Conservation (phyloP, 495 filamentous ascomycete species). For the Aspergillus affinis region DNA sequence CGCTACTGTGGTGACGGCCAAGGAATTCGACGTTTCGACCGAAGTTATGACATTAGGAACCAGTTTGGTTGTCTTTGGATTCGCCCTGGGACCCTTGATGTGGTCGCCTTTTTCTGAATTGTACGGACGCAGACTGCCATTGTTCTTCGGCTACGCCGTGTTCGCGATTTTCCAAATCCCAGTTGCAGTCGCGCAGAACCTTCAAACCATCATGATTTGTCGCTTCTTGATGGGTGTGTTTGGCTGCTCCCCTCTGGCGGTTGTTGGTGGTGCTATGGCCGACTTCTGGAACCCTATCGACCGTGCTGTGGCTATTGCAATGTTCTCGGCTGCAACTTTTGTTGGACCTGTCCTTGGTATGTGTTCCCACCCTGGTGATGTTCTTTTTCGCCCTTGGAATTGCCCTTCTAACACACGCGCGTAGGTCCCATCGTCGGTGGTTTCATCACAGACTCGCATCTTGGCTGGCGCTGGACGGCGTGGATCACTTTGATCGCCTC, state of each 20-base stretch:
- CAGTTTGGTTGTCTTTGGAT: constrained; percentile 57
- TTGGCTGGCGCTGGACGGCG: constrained; percentile 65
- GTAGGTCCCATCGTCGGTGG: constrained; percentile 42
- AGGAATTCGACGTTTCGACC: constrained; percentile 50
- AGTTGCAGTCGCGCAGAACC: constrained; percentile 58
- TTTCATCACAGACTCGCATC: constrained; percentile 55
- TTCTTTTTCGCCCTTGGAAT: constrained; percentile 15
- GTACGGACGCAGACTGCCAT: constrained; percentile 54
- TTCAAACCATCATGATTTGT: constrained; percentile 58
- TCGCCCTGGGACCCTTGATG: constrained; percentile 51
- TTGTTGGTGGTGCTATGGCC: constrained; percentile 58
- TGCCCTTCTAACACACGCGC: constrained; percentile 7
- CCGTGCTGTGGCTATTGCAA: constrained; percentile 58
- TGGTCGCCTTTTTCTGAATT: constrained; percentile 60
- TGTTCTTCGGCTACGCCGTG: constrained; percentile 54
- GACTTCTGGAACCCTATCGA: constrained; percentile 64
- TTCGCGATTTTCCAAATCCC: constrained; percentile 65
- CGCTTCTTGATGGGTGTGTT: constrained; percentile 63
- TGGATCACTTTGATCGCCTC: constrained; percentile 64
- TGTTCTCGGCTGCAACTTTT: constrained; percentile 56
- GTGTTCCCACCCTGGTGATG: not conserved
- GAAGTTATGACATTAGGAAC: constrained; percentile 59
- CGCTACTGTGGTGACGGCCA: constrained; percentile 47
- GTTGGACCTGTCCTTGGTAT: constrained; percentile 54
- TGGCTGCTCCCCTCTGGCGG: constrained; percentile 61